Evolutionary conservation across 192 early-diverging fungal genomes (phyloP).

Genomic region (Linnemannia zychae): DNA sequence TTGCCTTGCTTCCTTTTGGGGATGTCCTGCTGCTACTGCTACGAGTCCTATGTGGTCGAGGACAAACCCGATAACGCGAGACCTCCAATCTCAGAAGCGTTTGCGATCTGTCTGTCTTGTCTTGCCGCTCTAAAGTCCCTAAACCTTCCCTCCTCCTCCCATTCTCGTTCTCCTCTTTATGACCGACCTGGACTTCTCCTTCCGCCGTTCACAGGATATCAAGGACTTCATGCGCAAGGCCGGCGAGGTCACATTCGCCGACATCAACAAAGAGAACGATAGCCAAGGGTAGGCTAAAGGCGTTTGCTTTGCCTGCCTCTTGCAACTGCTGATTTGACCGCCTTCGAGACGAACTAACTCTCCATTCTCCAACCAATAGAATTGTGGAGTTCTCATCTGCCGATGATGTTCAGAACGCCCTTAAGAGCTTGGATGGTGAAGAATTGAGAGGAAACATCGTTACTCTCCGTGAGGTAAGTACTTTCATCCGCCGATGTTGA

Average conservation of each 20-base stretch:
- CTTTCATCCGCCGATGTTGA: conserved; percentile 9
- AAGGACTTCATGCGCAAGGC: conserved; percentile 97
- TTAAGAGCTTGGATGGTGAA: conserved; percentile 85
- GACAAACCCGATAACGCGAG: background rate
- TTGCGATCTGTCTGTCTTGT: conserved; percentile 23
- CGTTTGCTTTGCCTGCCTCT: background rate
- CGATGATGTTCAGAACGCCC: conserved; percentile 87
- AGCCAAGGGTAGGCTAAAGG: conserved; percentile 79
- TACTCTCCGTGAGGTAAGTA: conserved; percentile 74
- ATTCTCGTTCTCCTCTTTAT: conserved; percentile 50
- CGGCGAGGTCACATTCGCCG: conserved; percentile 94
- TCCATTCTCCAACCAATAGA: conserved; percentile 58
- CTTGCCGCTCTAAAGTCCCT: conserved; percentile 56
- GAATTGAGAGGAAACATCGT: conserved; percentile 78
- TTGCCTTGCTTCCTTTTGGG: background rate
- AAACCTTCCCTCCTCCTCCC: conserved; percentile 41
- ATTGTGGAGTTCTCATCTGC: conserved; percentile 90
- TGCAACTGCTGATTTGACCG: background rate
- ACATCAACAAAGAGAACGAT: conserved; percentile 84
- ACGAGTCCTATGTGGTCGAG: background rate
- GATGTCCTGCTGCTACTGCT: background rate
- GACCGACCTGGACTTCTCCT: conserved; percentile 23
- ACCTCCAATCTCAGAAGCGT: background rate
- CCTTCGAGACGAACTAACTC: background rate
- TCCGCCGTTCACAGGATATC: conserved; percentile 83